Conservation (phyloP, 768 basidiomycete genomes). For the Crucibulum laeve region DNA sequence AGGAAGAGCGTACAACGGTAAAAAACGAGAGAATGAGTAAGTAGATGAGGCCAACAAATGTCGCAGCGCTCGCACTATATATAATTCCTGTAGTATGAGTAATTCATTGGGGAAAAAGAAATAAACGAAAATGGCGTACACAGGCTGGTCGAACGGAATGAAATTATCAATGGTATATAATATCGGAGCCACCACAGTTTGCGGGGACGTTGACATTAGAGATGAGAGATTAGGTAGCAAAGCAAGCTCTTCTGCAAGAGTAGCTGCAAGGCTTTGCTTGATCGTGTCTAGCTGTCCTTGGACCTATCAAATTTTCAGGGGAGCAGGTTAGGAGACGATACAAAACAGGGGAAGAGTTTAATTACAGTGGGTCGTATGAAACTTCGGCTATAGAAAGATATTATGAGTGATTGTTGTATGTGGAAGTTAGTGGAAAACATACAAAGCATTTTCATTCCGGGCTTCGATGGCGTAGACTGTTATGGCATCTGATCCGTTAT, state of each 20-base stretch:
- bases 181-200: slow-evolving; percentile 43
- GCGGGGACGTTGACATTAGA: slow-evolving; percentile 45
- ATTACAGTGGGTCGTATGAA: slow-evolving; percentile 28
- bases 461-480: slow-evolving; percentile 45
- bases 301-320: slow-evolving; percentile 22
- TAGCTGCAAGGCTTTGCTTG: slow-evolving; percentile 21
- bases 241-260: slow-evolving; percentile 13
- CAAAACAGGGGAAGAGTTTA: not conserved
- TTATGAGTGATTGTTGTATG: not conserved
- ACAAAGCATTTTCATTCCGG: slow-evolving; percentile 64
- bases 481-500: slow-evolving; percentile 45
- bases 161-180: slow-evolving; percentile 45
- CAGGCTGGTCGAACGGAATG: slow-evolving; percentile 56
- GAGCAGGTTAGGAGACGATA: not conserved
- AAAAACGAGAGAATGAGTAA: slow-evolving; percentile 40
- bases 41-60: slow-evolving; percentile 56
- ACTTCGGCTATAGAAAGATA: slow-evolving; percentile 17
- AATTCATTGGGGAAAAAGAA: not conserved
- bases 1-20: slow-evolving; percentile 25
- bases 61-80: slow-evolving; percentile 47
- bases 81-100: not conserved
- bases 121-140: too few relatives aligned
- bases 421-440: slow-evolving; percentile 13
- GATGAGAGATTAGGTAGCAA: slow-evolving; percentile 15
- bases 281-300: slow-evolving; percentile 30